Evolutionary conservation across 768 basidiomycete species (phyloP).

Genomic region (Sporobolomyces pararoseus): DNA sequence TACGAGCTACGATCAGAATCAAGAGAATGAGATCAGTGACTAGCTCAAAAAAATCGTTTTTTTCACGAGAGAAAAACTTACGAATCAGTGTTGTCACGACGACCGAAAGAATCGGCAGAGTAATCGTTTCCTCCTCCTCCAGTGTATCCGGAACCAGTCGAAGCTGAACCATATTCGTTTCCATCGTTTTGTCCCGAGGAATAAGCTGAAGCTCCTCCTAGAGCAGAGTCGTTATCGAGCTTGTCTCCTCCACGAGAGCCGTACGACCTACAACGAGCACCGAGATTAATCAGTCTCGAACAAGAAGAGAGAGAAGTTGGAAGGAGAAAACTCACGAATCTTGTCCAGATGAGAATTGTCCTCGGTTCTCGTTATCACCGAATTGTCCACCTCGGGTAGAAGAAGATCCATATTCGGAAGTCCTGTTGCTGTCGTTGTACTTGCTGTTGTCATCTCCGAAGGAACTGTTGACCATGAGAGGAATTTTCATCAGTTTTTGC

Average conservation of each 20-base stretch:
- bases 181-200: no score
- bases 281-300: neutral
- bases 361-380: neutral
- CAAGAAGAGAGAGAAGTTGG: neutral
- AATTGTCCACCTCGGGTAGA: constrained; percentile 15
- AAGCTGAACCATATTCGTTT: no score
- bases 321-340: neutral
- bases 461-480: no score
- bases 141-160: neutral
- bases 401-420: neutral
- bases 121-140: constrained; percentile 8
- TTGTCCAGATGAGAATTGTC: neutral
- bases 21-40: neutral
- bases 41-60: neutral
- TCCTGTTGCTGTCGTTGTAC: neutral
- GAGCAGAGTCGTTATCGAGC: no score
- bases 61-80: neutral
- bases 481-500: no score
- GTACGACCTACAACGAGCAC: neutral
- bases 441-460: neutral
- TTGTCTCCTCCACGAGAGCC: constrained; percentile 3
- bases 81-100: neutral
- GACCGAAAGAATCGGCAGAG: neutral
- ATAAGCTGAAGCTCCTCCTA: no score
- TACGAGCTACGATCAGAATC: neutral